phyloP scores from a whole-genome alignment of 2,329 filamentous ascomycete species.

The Hirsutella rhossiliensis region DNA sequence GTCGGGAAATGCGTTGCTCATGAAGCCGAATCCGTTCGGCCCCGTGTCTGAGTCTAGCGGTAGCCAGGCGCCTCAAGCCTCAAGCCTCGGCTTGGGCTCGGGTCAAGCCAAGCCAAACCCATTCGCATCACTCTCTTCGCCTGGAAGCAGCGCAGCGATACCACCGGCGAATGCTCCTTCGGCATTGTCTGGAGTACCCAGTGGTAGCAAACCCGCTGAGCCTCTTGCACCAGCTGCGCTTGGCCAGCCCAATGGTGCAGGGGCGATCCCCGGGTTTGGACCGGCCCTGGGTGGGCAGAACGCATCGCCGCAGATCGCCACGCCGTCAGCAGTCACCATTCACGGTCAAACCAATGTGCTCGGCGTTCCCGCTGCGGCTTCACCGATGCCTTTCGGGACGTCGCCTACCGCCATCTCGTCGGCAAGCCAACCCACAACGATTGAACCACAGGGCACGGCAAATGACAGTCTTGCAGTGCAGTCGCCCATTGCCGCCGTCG shows the following conservation, averaged over 20 bases:
- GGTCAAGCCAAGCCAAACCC: slow-evolving; percentile 8
- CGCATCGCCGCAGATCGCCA: too few relatives aligned
- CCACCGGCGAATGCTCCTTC: slow-evolving; percentile 3
- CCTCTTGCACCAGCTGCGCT: neutral
- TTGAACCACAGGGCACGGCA: too few relatives aligned
- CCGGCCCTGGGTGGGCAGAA: too few relatives aligned
- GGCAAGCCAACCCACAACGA: too few relatives aligned
- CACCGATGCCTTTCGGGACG: too few relatives aligned
- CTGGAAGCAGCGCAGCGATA: slow-evolving; percentile 7
- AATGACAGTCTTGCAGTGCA: too few relatives aligned
- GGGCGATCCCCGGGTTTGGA: too few relatives aligned
- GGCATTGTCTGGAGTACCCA: neutral
- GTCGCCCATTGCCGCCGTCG: too few relatives aligned
- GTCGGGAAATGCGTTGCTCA: neutral
- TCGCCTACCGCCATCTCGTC: too few relatives aligned
- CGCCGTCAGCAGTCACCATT: too few relatives aligned
- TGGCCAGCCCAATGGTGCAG: neutral
- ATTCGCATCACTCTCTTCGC: slow-evolving; percentile 8
- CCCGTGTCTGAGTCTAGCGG: neutral
- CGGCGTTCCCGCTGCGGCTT: too few relatives aligned
- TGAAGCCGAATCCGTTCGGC: neutral
- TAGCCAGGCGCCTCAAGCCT: neutral
- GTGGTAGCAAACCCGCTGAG: neutral
- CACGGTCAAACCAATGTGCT: too few relatives aligned
- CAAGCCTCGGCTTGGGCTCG: neutral